Evolutionary conservation across 805 yeast species (phyloP), one percentile per base, ranked within the genome.

Genomic region (Osmozyma mogii): DNA sequence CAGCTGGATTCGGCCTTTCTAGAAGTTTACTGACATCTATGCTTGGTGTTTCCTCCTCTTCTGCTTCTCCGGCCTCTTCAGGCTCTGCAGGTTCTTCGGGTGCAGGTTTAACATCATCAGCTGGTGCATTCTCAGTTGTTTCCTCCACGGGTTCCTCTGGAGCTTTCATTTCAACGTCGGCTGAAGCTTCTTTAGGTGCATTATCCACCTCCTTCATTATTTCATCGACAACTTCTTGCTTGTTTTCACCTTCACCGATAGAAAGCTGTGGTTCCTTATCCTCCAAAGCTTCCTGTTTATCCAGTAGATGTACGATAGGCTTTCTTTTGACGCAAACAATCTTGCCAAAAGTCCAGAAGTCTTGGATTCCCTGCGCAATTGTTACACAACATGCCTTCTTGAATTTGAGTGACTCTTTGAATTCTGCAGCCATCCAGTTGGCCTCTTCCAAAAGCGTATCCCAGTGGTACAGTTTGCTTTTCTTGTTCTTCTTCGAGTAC

Each of bases 341-440:
- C 47, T 75, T 76, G 0, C 96, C 96, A 41, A 69, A 72, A 1
- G 47, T 61, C 94, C 95, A 84, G 50, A 76, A 85, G 37, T 84
- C 94, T 47, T 61, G 55, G 2, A 89, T 70, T 0, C 87, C 81
- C 35, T 74, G 78, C 0, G 96, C 81, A 18, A 88, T 58, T 25
- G 67, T 62, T 8, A 73, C 68, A 49, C 92, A 81, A 31, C 79
- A 70, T 1, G 85, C 83, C 35, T 75, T 59, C 49, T 80, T 84
- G 48, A 68, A 73, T 47, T 83, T 79, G 12, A 75, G 50, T 21
- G 72, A 76, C 49, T 87, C 94, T 31, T 68, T 72, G 43, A 78
- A 76, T 45, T 87, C 95, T 2, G 71, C 65, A 5, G 85, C 73
- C 75, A 87, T 68, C 94, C 96, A 85, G 36, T 73, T 73, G 47